phyloP scores from a whole-genome alignment of 2,329 filamentous ascomycete species.

The Lasiodiplodia sp. region DNA sequence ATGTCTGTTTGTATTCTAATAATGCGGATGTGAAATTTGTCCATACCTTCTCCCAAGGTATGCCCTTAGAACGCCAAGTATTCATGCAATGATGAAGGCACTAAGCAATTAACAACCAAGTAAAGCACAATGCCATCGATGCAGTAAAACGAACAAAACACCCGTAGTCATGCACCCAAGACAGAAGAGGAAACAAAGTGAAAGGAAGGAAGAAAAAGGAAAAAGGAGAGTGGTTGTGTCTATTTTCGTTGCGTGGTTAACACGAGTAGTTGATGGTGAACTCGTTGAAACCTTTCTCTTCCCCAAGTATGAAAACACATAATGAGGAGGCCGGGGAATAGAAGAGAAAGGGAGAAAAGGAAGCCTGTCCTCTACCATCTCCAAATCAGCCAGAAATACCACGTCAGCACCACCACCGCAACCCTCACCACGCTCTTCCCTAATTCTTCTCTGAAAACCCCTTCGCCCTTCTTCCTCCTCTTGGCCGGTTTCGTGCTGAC shows the following conservation, averaged over 20 bases:
- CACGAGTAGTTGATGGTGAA: no score
- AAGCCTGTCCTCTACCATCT: conserved; percentile 10
- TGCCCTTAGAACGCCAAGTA: no score
- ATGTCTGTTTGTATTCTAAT: not conserved
- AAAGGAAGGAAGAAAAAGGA: no score
- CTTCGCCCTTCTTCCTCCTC: conserved; percentile 47
- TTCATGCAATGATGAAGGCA: no score
- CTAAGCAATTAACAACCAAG: no score
- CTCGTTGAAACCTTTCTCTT: not conserved
- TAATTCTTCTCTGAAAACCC: conserved; percentile 66
- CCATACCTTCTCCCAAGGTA: no score
- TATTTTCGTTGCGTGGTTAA: not conserved
- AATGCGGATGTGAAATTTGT: not conserved
- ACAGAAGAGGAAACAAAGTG: no score
- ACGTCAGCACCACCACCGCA: conserved; percentile 66
- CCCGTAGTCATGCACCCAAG: no score
- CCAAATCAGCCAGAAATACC: conserved; percentile 73
- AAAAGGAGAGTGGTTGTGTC: not conserved
- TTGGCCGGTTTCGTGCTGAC: conserved; percentile 36
- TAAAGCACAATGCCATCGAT: not conserved
- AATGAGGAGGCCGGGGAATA: not conserved
- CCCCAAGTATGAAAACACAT: not conserved
- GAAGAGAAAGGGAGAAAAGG: not conserved
- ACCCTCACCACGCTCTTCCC: conserved; percentile 68
- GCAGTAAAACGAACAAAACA: no score